Evolutionary conservation across 2,329 filamentous ascomycete genomes (phyloP), one percentile per base, ranked within the genome.

Genomic region (Hypoxylon sp.): DNA sequence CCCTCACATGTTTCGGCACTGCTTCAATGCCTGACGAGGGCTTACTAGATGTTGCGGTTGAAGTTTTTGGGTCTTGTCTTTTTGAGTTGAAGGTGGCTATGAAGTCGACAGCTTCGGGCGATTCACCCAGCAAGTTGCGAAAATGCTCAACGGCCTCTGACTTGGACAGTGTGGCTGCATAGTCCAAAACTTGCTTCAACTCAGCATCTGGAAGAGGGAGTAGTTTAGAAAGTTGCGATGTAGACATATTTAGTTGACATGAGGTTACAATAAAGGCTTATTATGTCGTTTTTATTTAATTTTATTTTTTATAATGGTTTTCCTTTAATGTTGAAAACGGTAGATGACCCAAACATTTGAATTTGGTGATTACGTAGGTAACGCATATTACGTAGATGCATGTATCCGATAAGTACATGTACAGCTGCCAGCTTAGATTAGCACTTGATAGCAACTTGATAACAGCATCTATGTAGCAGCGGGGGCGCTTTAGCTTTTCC

Each of bases 121-220:
- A 94, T 78, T 97, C 94, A 54, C 95, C 96, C 0, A 99, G 87
- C 58, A 99, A 84, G 76, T 96, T 94, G 79, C 90, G 92, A 68
- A 99, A 91, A 80, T 98, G 94, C 46, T 94, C 90, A 55, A 90
- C 94, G 13, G 93, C 92, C 70, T 91, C 92, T 56, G 89, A 82
- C 76, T 92, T 94, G 19, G 94, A 90, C 8, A 98, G 86, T 0
- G 90, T 91, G 37, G 88, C 84, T 2, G 93, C 90, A 79, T 98
- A 98, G 52, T 93, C 89, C 72, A 98, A 85, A 47, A 98, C 87
- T 77, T 98, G 93, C 76, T 90, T 88, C 33, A 98, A 84, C 44
- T 95, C 94, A 11, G 92, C 90, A 37, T 97, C 90, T 37, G 97
- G 94, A 10, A 98, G 85, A 6, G 94, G 94, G 0, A 99, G 86